Base-by-base conservation (phyloP, 352 stramenopile genomes). In the Pythium brachiatum region DNA sequence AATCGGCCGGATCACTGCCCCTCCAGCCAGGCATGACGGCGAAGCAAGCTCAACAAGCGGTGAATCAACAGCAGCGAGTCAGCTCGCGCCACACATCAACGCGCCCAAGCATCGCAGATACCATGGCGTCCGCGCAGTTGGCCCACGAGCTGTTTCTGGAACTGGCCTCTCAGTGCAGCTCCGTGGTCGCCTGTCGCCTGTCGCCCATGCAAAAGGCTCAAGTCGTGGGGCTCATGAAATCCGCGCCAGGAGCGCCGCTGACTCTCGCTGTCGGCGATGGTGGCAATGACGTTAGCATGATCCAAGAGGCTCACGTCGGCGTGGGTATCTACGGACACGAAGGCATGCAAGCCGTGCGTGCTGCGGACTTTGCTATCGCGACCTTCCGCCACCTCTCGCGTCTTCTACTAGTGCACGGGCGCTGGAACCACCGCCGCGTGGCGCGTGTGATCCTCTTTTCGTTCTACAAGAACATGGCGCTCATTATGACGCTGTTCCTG, bases 241-340 rank as follows among this genome's bases (percentile, higher is more conserved):
- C 71, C 0, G 80, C 82, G 3, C 77, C 81, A 6, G 79, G 76
- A 1, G 70, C 81, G 18, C 95, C 84, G 0, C 44, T 95, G 13
- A 98, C 96, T 0, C 76, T 99, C 6, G 97, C 97, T 6, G 98
- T 99, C 53, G 98, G 98, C 20, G 97, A 99, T 74, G 98, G 97
- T 44, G 97, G 97, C 1, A 99, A 99, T 67, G 98, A 99, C 69
- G 97, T 99, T 23, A 96, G 95, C 57, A 99, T 99, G 97, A 99
- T 99, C 60, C 96, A 99, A 81, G 96, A 98, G 74, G 97, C 97
- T 32, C 94, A 99, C 53, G 93, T 99, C 44, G 98, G 98, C 27
- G 94, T 99, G 53, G 97, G 98, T 3, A 99, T 99, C 60, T 98
- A 96, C 46, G 97, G 98, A 7, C 89, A 99, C 57, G 98, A 99